A percentile compares a stretch with the other conserved stretches of the same genome.
phyloP scores from a whole-genome alignment of 1,284 basidiomycete genomes.

The Papiliotrema laurentii region DNA sequence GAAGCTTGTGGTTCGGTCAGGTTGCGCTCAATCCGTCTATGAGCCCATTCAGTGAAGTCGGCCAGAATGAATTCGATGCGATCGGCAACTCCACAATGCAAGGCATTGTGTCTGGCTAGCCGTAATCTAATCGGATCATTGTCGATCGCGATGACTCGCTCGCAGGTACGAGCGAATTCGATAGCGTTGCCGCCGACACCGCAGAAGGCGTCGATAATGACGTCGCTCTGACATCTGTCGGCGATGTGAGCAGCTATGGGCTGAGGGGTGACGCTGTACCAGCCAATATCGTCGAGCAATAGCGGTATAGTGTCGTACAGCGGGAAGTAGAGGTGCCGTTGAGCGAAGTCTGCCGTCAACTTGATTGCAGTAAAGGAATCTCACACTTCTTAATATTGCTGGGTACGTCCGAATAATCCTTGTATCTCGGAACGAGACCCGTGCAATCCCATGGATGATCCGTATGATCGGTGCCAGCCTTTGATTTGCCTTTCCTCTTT shows the following conservation, averaged over 20 bases:
- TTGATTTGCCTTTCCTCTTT: slow-evolving; percentile 11
- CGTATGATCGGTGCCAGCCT: slow-evolving; percentile 6
- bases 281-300: slow-evolving; percentile 64
- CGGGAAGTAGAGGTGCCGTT: slow-evolving; percentile 75
- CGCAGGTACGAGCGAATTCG: slow-evolving; percentile 91
- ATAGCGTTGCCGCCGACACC: slow-evolving; percentile 98
- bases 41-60: slow-evolving; percentile 77
- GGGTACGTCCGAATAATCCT: slow-evolving; percentile 62
- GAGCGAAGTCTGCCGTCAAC: slow-evolving; percentile 65
- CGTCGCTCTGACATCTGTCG: slow-evolving; percentile 77
- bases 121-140: slow-evolving; percentile 74
- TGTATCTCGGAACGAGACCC: slow-evolving; percentile 66
- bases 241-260: slow-evolving; percentile 86
- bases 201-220: slow-evolving; percentile 76
- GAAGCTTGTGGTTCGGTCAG: slow-evolving; percentile 23
- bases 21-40: slow-evolving; percentile 52
- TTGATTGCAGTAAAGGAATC: slow-evolving; percentile 39
- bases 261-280: slow-evolving; percentile 97
- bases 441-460: slow-evolving; percentile 57
- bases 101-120: slow-evolving; percentile 85
- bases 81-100: slow-evolving; percentile 87
- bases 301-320: slow-evolving; percentile 61
- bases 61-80: slow-evolving; percentile 89
- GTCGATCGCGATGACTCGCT: slow-evolving; percentile 89
- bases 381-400: slow-evolving; percentile 73